Conservation (phyloP, 73 alveolate genomes). For the Symbiodinium pilosum region DNA sequence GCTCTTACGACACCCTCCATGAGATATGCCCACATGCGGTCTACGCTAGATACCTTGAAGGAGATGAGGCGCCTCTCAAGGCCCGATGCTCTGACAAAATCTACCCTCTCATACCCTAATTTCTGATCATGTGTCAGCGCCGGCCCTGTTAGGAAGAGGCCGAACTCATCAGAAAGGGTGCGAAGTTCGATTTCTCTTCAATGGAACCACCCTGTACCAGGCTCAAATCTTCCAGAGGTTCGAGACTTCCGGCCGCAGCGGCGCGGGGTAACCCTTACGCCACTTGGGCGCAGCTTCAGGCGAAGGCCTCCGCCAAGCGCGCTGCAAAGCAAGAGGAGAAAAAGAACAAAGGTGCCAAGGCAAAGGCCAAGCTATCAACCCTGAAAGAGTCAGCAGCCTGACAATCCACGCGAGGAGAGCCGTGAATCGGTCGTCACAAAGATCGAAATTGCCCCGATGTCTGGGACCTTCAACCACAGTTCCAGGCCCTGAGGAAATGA, state of each 20-base stretch:
- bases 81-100: background rate
- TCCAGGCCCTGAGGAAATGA: background rate
- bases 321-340: background rate
- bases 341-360: background rate
- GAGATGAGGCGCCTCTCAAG: background rate
- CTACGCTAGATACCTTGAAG: background rate
- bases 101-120: too few relatives aligned
- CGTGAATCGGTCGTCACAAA: background rate
- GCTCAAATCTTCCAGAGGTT: background rate
- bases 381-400: background rate
- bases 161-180: background rate
- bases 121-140: background rate
- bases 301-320: background rate
- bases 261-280: background rate
- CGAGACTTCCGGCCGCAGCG: background rate
- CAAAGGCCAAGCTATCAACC: background rate
- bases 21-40: background rate
- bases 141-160: background rate
- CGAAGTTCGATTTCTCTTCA: background rate
- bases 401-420: background rate
- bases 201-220: background rate
- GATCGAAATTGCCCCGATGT: background rate
- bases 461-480: background rate
- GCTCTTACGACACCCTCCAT: background rate
- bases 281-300: background rate